Evolutionary conservation across 1,139 yeast genomes (phyloP), one percentile per base, ranked within the genome.

Genomic region (Suhomyces yuchorum): DNA sequence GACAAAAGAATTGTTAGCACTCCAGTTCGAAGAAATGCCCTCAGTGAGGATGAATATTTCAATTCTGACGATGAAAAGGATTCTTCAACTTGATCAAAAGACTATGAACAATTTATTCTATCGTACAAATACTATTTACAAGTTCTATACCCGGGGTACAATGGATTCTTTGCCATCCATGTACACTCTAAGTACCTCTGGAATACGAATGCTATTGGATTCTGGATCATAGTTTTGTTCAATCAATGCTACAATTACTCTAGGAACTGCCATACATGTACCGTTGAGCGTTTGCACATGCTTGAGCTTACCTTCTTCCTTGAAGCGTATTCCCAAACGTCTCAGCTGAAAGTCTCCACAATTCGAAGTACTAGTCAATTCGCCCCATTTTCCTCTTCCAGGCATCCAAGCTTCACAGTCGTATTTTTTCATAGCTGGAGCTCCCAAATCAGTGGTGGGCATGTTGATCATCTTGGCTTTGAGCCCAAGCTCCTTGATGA

Each of bases 351-450:
- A 95, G 57, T 92, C 98, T 2, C 92, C 82, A 66, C 99, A 95
- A 61, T 92, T 93, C 1, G 98, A 91, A 1, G 95, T 76, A 37
- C 97, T 89, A 1, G 96, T 85, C 32, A 93, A 76, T 61, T 95
- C 99, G 2, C 99, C 99, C 90, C 96, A 95, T 2, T 70, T 68
- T 2, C 90, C 90, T 58, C 97, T 80, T 2, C 99, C 98, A 0
- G 98, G 99, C 97, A 95, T 93, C 93, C 97, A 90, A 0, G 95
- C 97, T 66, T 95, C 99, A 47, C 92, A 88, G 59, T 95, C 99
- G 60, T 85, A 90, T 66, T 95, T 95, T 60, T 87, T 85, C 66
- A 78, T 81, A 0, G 99, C 99, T 1, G 99, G 97, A 0, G 96
- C 86, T 0, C 99, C 99, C 44, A 95, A 70, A 62, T 95, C 99